Evolutionary conservation across 208 protist genomes (phyloP).

Genomic region (Acanthamoeba royreba): DNA sequence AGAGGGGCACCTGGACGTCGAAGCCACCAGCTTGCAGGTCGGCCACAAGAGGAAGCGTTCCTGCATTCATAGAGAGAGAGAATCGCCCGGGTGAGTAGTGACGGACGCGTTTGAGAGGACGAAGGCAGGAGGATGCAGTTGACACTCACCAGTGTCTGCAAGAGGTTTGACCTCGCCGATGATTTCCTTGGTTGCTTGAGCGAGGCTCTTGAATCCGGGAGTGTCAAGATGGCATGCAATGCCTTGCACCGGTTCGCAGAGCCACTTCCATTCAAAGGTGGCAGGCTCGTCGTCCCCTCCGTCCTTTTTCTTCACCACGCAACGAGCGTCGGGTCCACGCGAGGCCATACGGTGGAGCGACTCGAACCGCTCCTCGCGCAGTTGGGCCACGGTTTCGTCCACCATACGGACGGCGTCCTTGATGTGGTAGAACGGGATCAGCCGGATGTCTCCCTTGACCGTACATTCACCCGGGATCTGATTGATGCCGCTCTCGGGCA

Average conservation of each 20-base stretch:
- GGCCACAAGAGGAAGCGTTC: background rate
- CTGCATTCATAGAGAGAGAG: background rate
- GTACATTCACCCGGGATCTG: constrained; percentile 68
- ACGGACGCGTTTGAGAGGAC: background rate
- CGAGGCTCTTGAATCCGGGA: constrained; percentile 43
- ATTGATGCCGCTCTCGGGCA: constrained; percentile 60
- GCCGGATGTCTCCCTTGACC: constrained; percentile 73
- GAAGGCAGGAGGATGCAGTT: background rate
- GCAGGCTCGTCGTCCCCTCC: background rate
- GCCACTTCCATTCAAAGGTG: constrained; percentile 20
- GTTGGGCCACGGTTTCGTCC: constrained; percentile 54
- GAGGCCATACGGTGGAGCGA: background rate
- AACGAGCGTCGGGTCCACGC: background rate
- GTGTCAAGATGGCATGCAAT: constrained; percentile 52
- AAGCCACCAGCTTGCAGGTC: constrained; percentile 64
- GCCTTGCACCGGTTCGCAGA: constrained; percentile 12
- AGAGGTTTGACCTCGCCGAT: constrained; percentile 63
- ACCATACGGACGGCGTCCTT: constrained; percentile 50
- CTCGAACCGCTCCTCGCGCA: constrained; percentile 54
- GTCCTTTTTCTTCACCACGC: background rate
- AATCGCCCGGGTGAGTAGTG: too few relatives aligned
- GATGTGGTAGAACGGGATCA: constrained; percentile 74
- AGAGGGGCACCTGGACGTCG: constrained; percentile 49
- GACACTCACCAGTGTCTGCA: constrained; percentile 48
- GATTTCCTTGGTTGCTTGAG: constrained; percentile 50